phyloP scores from a whole-genome alignment of 257 asterid genomes.

The Knoxia roxburghii region DNA sequence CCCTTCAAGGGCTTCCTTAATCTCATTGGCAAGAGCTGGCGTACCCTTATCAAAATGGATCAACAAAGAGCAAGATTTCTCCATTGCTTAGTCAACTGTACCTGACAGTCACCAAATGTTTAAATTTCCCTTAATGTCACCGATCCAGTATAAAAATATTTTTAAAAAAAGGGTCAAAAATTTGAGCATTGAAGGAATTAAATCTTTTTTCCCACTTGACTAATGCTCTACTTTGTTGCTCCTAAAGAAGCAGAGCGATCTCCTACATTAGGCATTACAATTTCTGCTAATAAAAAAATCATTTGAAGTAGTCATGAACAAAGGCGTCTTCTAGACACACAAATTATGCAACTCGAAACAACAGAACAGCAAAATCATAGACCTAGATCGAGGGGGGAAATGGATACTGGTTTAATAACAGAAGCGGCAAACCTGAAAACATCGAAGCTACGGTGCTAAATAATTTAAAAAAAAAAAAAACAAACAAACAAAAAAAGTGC shows the following conservation, averaged over 20 bases:
- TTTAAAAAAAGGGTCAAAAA: no score
- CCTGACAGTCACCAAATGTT: constrained; percentile 6
- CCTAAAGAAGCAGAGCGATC: neutral
- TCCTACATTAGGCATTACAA: neutral
- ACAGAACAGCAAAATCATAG: neutral
- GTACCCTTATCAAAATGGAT: constrained; percentile 88
- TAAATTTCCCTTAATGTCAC: neutral
- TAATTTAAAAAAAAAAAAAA: neutral
- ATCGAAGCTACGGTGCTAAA: neutral
- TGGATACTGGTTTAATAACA: neutral
- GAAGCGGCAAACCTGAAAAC: neutral
- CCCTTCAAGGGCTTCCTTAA: constrained; percentile 92
- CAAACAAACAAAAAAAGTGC: neutral
- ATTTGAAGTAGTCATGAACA: neutral
- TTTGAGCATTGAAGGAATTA: neutral
- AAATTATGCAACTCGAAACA: neutral
- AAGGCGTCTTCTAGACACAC: no score
- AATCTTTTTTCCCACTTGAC: neutral
- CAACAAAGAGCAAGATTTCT: constrained; percentile 77
- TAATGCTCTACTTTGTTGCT: neutral
- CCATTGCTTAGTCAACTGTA: constrained; percentile 43
- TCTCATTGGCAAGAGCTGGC: constrained; percentile 85
- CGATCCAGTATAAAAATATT: constrained; percentile 2
- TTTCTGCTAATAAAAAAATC: neutral
- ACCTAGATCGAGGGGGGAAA: constrained; percentile 1